Base-by-base conservation (phyloP, 2,329 filamentous ascomycete species). In the Nigrospora osmanthi region DNA sequence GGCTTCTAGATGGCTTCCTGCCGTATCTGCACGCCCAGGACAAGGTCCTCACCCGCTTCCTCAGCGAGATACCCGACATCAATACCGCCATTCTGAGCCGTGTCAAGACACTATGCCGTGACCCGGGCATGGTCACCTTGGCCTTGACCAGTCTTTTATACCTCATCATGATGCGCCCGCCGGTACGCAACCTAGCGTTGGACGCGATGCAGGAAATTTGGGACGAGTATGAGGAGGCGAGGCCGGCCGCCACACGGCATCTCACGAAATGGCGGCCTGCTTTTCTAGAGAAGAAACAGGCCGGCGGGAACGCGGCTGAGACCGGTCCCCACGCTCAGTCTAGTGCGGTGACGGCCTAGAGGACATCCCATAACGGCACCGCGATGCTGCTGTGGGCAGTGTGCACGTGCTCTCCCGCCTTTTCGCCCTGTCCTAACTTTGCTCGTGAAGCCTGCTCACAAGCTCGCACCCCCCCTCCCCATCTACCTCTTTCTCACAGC, bases 21-120 rank as follows among this genome's bases (percentile, higher is more conserved):
- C 87, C 88, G 4, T 97, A 95, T 62, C 73, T 97, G n/a, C 89
- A 96, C 59, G 79, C 84, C 2, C 86, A 88, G 49, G 93, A 98
- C 61, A 91, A 93, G 63, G 78, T 95, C 17, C 70, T 98, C 45
- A 90, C 94, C 28, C 81, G 93, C 33, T 95, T 97, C 59, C 69
- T 98, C 38, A 90, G 89, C 41, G 93, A 98, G 64, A 83, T 98
- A 32, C 93, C 93, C 0, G 83, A 86, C 36, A 72, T 98, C 32
- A 88, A 82, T 49, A 64, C 71, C 32, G 73, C 77, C 11, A 81
- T 97, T 49, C 73, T 97, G 2, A 74, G 82, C 39, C 78, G 86
- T 41, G 81, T 97, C 33, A 82, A 81, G 64, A 67, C 69, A 32
- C 71, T 85, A 54, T 86, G 82, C 56, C 72, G 78, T 39, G 81